Base-by-base conservation (phyloP, 163 green algal species). In the Trebouxia gelatinosa region DNA sequence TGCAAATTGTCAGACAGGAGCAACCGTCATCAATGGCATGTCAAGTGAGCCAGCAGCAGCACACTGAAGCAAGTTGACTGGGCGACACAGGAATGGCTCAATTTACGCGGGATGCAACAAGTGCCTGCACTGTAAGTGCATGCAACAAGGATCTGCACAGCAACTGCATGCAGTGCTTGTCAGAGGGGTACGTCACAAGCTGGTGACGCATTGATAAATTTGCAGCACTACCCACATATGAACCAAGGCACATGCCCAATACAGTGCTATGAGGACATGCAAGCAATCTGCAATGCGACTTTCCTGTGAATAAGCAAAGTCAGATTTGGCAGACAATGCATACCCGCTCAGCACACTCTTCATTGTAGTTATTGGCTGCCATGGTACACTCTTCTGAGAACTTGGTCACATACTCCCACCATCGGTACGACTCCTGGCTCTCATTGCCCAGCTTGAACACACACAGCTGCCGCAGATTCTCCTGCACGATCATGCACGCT, bases 381-480 rank as follows among this genome's bases (percentile, higher is more conserved):
- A 97, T 96, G 32, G 74, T 84, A 86, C 94, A 98, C 51, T 85
- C 64, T 7, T 85, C 78, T 0, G 80, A 88, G 84, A 97, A 94
- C 21, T 79, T 70, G 7, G 86, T 87, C 9, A 90, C 87, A 81
- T 95, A 98, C 74, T 93, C 87, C 90, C 90, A 96, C 94, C 94
- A 98, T 67, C 89, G 46, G 86, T 85, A 92, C 5, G 87, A 80
- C 79, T 88, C 76, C 39, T 81, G 84, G 0, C 70, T 85, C 13
- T 87, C 70, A 31, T 91, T 90, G 17, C 85, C 89, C 39, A 88
- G 57, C 21, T 90, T 74, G 85, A 87, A 92, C 58, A 94, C 90
- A 79, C 94, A 98, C 57, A 98, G 88, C 80, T 90, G 84, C 28
- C 92, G 85, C 61, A 96, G 70, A 79, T 98, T 97, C 83, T 97